Evolutionary conservation across 495 filamentous ascomycete species (phyloP), one percentile per base, ranked within the genome.

Genomic region (Aspergillus nidulans): DNA sequence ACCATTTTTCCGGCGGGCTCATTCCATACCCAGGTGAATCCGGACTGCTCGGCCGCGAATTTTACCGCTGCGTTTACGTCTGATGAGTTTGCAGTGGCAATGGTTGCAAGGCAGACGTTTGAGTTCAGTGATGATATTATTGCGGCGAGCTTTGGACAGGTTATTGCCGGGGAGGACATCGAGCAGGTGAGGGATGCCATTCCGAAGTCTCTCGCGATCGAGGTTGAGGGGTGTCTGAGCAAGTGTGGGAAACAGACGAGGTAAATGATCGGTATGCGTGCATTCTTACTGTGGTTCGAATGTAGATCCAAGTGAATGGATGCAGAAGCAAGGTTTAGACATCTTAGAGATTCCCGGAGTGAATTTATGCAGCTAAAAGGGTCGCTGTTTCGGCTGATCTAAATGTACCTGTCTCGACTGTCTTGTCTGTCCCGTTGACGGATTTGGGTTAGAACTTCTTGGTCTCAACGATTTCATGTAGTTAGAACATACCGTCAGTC

Each of bases 21-120:
- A 50, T 67, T 80, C 30, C 77, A 80, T 57, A 71, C 74, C 30
- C 78, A 79, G 72, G 67, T 74, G 57, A 80, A 81, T 56, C 73
- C 70, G 19, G 71, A 77, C 64, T 65, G 68, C 23, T 57, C 63
- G 52, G 42, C 64, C 1, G 64, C 67, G 24, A 63, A 59, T 19
- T 69, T 67, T 32, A 55, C 64, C 34, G 67, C 67, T 15, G 61
- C 64, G 0, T 63, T 69, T 25, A 64, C 21, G 0, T 43, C 54
- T 1, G 66, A 68, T 3, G 63, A 68, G 44, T 63, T 63, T 53
- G 59, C 63, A 0, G 56, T 64, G 41, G 28, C 58, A 3, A 12
- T 65, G 46, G 63, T 65, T 5, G 61, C 63, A 1, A 20, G 46
- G 3, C 49, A 64, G 61, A 51, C 47, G 0, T 63, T 64, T 44